phyloP scores from a whole-genome alignment of 2,329 filamentous ascomycete genomes.

The Hansfordia pulvinata region DNA sequence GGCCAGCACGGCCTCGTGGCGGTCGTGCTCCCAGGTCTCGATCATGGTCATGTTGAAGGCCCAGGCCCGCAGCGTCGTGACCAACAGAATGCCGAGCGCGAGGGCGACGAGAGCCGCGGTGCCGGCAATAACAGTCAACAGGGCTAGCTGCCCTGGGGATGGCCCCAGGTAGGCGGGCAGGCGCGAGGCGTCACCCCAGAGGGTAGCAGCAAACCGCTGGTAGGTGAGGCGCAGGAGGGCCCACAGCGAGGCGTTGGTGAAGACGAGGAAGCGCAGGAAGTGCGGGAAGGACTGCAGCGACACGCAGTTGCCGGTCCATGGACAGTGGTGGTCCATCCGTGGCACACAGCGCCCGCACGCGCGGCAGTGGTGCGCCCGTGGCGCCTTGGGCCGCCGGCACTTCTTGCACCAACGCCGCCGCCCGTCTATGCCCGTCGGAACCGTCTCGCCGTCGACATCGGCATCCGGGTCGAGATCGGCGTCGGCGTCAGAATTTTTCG shows the following conservation, averaged over 20 bases:
- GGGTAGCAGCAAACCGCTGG: constrained; percentile 44
- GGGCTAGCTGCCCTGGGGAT: constrained; percentile 38
- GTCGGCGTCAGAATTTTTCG: constrained; percentile 15
- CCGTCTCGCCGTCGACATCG: constrained; percentile 9
- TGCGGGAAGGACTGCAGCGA: constrained; percentile 72
- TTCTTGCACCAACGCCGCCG: constrained; percentile 56
- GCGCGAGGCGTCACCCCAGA: constrained; percentile 47
- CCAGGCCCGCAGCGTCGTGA: constrained; percentile 48
- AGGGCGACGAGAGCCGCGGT: constrained; percentile 45
- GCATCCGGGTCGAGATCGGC: constrained; percentile 7
- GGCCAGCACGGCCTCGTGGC: constrained; percentile 43
- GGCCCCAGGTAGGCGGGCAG: constrained; percentile 67
- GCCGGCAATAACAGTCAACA: constrained; percentile 47
- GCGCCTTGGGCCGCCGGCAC: constrained; percentile 61
- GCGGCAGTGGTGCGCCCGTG: constrained; percentile 70
- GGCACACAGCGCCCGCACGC: constrained; percentile 62
- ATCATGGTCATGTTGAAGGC: constrained; percentile 65
- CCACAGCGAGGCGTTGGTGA: constrained; percentile 52
- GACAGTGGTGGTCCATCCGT: constrained; percentile 79
- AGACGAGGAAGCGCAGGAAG: constrained; percentile 67
- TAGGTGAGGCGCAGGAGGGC: constrained; percentile 46
- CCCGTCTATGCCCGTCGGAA: constrained; percentile 1
- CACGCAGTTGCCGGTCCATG: constrained; percentile 75
- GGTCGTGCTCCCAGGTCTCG: constrained; percentile 61
- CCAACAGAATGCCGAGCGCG: constrained; percentile 49